A percentile compares a stretch with the other conserved stretches of the same genome.
Conservation (phyloP, 495 filamentous ascomycete species). For the Penicillium antarcticum region DNA sequence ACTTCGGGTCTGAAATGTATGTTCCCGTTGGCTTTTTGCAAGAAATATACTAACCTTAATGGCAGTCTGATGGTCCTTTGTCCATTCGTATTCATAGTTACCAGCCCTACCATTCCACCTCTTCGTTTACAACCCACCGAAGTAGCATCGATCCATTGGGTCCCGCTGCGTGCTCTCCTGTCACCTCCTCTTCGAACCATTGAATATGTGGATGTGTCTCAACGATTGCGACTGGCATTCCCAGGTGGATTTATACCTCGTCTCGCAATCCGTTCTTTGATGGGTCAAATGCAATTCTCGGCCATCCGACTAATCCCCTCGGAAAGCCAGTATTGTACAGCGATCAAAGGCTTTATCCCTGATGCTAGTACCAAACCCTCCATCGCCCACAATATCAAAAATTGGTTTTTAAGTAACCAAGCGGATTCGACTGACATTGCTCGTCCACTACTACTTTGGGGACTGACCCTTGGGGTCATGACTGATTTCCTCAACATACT, state of each 20-base stretch:
- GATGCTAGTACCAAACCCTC: slow-evolving; percentile 13
- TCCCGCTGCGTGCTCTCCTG: slow-evolving; percentile 63
- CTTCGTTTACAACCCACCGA: slow-evolving; percentile 68
- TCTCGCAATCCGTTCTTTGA: slow-evolving; percentile 48
- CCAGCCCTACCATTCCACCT: slow-evolving; percentile 52
- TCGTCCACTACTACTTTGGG: slow-evolving; percentile 68
- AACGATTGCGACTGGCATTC: slow-evolving; percentile 59
- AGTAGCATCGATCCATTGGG: slow-evolving; percentile 75
- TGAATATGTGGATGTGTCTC: slow-evolving; percentile 63
- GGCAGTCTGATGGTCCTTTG: slow-evolving; percentile 72
- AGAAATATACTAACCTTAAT: slow-evolving; percentile 1
- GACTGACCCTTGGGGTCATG: slow-evolving; percentile 67
- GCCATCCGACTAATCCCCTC: slow-evolving; percentile 63
- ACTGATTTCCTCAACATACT: slow-evolving; percentile 71
- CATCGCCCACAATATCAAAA: slow-evolving; percentile 23
- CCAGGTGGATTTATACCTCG: slow-evolving; percentile 48
- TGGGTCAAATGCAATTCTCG: slow-evolving; percentile 71
- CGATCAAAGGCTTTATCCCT: slow-evolving; percentile 44
- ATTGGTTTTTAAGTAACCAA: slow-evolving; percentile 33
- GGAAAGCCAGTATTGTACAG: slow-evolving; percentile 55
- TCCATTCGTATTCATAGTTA: slow-evolving; percentile 68
- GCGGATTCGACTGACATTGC: slow-evolving; percentile 24
- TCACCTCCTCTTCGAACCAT: slow-evolving; percentile 59
- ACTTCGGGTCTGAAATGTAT: slow-evolving; percentile 68
- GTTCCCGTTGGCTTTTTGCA: neutral